These are phyloP conservation scores for Arctium minus DNA, from an alignment of 129 eudicot species.

Conservation along the genomic window DNA sequence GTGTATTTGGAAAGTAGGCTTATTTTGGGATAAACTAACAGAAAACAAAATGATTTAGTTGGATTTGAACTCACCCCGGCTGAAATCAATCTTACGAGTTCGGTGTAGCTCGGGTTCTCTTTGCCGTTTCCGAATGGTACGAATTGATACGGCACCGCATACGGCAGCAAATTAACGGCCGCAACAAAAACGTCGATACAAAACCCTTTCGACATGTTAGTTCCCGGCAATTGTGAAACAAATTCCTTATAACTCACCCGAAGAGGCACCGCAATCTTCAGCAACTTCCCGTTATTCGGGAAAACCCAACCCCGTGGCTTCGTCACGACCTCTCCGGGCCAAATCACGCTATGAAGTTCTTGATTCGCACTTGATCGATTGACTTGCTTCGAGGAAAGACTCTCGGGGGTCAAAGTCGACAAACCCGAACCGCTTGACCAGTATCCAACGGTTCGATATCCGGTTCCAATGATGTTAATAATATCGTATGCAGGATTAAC, in stretches of 20 bases:
- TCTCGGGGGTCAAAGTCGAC: conserved; percentile 67
- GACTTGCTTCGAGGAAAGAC: conserved; percentile 39
- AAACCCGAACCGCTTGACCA: conserved; percentile 83
- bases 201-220: conserved; percentile 70
- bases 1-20: too few species aligned
- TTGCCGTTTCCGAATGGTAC: conserved; percentile 66
- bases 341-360: conserved; percentile 56
- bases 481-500: conserved; percentile 70
- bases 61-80: conserved; percentile 62
- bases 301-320: conserved; percentile 94
- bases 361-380: conserved; percentile 51
- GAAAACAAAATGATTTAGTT: not conserved
- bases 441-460: conserved; percentile 64
- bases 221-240: conserved; percentile 71
- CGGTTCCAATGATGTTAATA: conserved; percentile 81
- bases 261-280: conserved; percentile 77
- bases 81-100: conserved; percentile 52
- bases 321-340: conserved; percentile 77
- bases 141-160: conserved; percentile 84
- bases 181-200: conserved; percentile 83
- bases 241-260: conserved; percentile 75
- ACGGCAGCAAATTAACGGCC: conserved; percentile 74
- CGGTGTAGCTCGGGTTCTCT: conserved; percentile 64
- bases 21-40: too few species aligned
- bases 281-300: conserved; percentile 71